These are phyloP conservation scores for Novymonas esmeraldas DNA, from an alignment of 208 protist species.

Conservation along the genomic window DNA sequence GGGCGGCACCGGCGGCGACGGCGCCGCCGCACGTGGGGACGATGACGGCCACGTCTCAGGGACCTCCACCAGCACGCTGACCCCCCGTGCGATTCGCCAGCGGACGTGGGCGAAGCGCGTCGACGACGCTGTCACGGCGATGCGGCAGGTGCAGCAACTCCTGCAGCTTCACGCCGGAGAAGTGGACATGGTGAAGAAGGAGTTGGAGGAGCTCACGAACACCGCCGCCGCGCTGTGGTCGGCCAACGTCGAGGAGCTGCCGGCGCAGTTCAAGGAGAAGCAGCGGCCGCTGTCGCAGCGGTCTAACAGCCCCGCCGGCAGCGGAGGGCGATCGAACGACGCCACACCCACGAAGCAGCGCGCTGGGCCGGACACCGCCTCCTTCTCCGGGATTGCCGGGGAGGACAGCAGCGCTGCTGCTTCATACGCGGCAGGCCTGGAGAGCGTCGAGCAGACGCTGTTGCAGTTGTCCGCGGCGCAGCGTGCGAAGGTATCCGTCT, in stretches of 20 bases:
- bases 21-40: neutral
- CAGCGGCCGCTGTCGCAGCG: constrained; percentile 11
- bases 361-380: neutral
- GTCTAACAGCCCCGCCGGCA: neutral
- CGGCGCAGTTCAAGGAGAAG: constrained; percentile 23
- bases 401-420: neutral
- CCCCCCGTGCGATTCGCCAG: constrained; percentile 11
- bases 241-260: constrained; percentile 17
- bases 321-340: neutral
- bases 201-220: constrained; percentile 19
- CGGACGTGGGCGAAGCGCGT: constrained; percentile 24
- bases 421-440: neutral
- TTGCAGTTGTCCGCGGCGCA: constrained; percentile 9
- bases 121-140: constrained; percentile 15
- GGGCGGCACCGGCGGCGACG: neutral
- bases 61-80: neutral
- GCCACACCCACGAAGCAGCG: constrained; percentile 9
- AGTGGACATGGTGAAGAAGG: constrained; percentile 11
- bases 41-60: neutral
- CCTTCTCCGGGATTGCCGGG: neutral
- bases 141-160: constrained; percentile 27
- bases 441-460: constrained; percentile 21
- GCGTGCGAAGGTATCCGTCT: constrained; percentile 20
- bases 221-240: constrained; percentile 22
- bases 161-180: constrained; percentile 22